Evolutionary conservation across 768 basidiomycete genomes (phyloP).

Genomic region (Pleurotus ostreatus): DNA sequence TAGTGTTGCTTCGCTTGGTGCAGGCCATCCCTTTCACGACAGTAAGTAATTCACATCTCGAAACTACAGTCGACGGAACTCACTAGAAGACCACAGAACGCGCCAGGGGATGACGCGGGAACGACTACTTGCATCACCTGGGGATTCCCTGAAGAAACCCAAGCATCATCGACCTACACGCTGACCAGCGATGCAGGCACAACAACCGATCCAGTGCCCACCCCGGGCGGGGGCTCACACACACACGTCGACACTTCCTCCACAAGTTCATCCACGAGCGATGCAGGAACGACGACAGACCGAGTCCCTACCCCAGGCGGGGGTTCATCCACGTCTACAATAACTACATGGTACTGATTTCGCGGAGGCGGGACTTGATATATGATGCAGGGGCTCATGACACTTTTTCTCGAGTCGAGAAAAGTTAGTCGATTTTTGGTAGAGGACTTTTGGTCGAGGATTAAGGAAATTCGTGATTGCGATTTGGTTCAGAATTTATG

Average conservation of each 20-base stretch:
- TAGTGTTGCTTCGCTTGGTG: not conserved
- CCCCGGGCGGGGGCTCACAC: not conserved
- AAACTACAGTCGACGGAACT: no score
- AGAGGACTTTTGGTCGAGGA: no score
- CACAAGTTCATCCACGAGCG: not conserved
- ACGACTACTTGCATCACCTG: conserved; percentile 6
- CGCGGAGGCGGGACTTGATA: no score
- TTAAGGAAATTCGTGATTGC: no score
- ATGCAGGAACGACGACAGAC: conserved; percentile 4
- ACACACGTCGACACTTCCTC: not conserved
- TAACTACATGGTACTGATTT: no score
- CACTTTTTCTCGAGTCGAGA: no score
- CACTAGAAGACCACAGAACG: no score
- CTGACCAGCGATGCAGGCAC: conserved; percentile 4
- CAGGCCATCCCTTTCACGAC: not conserved
- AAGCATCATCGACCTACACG: not conserved
- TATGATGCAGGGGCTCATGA: no score
- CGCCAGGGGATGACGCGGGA: not conserved
- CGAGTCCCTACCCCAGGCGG: not conserved
- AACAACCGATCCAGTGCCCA: conserved; percentile 1
- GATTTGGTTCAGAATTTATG: no score
- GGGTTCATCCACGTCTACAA: no score
- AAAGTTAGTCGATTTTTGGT: no score
- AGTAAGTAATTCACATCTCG: not conserved
- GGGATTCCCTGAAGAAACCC: not conserved